Base-by-base conservation (phyloP, 2,329 filamentous ascomycete species). In the Monilinia aucupariae region DNA sequence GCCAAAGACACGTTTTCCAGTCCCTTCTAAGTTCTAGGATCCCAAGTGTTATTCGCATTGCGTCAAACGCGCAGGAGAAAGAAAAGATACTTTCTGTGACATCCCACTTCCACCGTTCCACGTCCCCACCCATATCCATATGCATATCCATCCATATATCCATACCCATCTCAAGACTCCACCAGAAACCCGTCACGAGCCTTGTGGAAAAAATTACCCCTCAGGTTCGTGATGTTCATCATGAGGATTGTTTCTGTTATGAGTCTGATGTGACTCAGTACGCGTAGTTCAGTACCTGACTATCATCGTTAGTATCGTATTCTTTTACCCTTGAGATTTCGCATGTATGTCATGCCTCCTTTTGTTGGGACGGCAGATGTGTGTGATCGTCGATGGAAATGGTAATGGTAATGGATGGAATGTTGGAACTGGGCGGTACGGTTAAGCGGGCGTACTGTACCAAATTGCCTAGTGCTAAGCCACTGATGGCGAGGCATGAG, bases 31-130 rank as follows among this genome's bases (percentile, higher is more conserved):
- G 45, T 20, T 56, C 39, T 25, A 47, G 39, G 53, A 47, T 34
- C 39, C 20, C 41, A 56, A 45, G 39, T 27, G n/a, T n/a, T 55
- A 45, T 56, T 56, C 53, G 17, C 3, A 47, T 34, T 56, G 54
- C 54, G 54, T 56, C 54, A 56, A 56, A 56, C 30, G 41, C 54
- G 54, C 54, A 56, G 54, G 30, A 56, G 32, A n/a, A 27, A 25
- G 4, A 34, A 34, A 34, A 47, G 12, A 34, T 34, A 12, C 54
- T 34, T 47, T 25, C 30, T 6, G 17, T 47, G 4, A 47, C 41
- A 56, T 56, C 41, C 54, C 54, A 56, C 41, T 47, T 30, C 27
- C 6, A 6, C 3, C 27, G 6, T 30, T 6, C 27, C 41, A 56
- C 47, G 27, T 27, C 54, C 54, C 47, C 54, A 34, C 20, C n/a